Evolutionary conservation across 495 filamentous ascomycete genomes (phyloP).

Genomic region (Hypoxylon crocopeplum): DNA sequence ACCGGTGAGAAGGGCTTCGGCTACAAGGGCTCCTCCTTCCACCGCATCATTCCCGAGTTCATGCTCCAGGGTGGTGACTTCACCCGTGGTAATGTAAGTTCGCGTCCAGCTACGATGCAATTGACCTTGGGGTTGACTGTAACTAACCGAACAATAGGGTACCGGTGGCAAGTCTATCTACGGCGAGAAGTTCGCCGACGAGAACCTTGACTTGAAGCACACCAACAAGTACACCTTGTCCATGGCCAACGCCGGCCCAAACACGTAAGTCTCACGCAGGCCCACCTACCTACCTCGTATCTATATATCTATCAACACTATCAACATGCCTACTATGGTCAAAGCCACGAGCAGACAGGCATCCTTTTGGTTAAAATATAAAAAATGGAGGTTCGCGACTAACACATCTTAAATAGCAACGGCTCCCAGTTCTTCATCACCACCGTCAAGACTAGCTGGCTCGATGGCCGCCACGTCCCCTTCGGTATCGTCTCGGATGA

Average conservation of each 20-base stretch:
- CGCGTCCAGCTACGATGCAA: not conserved
- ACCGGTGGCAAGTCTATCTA: conserved; percentile 89
- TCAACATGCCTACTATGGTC: no score
- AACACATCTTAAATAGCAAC: conserved; percentile 56
- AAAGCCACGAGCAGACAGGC: no score
- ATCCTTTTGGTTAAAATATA: no score
- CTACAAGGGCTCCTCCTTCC: conserved; percentile 83
- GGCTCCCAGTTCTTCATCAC: conserved; percentile 84
- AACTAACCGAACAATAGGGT: conserved; percentile 59
- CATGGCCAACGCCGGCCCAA: conserved; percentile 83
- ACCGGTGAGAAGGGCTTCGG: conserved; percentile 91
- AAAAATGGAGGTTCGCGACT: conserved; percentile 4
- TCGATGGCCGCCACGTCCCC: conserved; percentile 82
- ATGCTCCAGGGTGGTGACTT: conserved; percentile 99
- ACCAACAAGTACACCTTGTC: conserved; percentile 69
- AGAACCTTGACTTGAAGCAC: conserved; percentile 78
- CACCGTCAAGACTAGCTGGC: conserved; percentile 72
- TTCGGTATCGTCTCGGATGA: conserved; percentile 78
- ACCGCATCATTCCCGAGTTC: conserved; percentile 94
- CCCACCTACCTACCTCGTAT: no score
- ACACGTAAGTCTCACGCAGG: conserved; percentile 64
- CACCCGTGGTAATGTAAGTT: conserved; percentile 87
- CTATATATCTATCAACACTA: no score
- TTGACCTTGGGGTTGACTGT: not conserved
- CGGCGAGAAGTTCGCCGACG: conserved; percentile 83